These are phyloP conservation scores for Lachnellula arida DNA, from an alignment of 2,329 filamentous ascomycete genomes.

Conservation along the genomic window DNA sequence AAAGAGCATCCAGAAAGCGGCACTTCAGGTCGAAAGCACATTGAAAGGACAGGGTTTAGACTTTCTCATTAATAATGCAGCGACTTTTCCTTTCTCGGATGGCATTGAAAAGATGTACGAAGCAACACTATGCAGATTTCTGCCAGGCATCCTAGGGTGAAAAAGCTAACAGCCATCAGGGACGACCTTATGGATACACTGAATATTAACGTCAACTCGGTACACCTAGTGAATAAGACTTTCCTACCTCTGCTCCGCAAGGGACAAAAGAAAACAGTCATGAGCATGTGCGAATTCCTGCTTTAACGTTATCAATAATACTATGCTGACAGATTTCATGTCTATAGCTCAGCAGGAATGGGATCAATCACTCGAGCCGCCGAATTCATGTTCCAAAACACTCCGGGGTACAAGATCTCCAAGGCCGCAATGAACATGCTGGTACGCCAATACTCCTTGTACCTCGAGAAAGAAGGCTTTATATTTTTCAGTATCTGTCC, in stretches of 20 bases:
- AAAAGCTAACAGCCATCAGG: neutral
- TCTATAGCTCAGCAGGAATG: neutral
- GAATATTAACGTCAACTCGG: neutral
- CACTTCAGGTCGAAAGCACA: conserved; percentile 28
- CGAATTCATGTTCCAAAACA: conserved; percentile 34
- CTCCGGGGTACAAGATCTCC: conserved; percentile 40
- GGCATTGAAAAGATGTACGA: conserved; percentile 2
- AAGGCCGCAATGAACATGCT: conserved; percentile 45
- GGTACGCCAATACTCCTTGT: conserved; percentile 38
- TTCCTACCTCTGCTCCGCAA: neutral
- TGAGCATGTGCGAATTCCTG: neutral
- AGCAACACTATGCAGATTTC: too few relatives aligned
- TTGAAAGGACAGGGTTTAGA: conserved; percentile 39
- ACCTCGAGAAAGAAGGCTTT: conserved; percentile 15
- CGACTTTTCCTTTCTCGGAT: conserved; percentile 16
- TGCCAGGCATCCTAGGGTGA: too few relatives aligned
- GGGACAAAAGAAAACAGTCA: neutral
- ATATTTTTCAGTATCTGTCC: neutral
- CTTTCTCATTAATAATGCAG: conserved; percentile 43
- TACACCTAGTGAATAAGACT: neutral
- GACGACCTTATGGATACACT: neutral
- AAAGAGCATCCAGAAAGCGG: conserved; percentile 33
- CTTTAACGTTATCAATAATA: neutral
- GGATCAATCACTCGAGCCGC: conserved; percentile 21
- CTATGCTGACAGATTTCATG: neutral